Conservation (phyloP, 1,284 basidiomycete species). For the Sutorius eximius region DNA sequence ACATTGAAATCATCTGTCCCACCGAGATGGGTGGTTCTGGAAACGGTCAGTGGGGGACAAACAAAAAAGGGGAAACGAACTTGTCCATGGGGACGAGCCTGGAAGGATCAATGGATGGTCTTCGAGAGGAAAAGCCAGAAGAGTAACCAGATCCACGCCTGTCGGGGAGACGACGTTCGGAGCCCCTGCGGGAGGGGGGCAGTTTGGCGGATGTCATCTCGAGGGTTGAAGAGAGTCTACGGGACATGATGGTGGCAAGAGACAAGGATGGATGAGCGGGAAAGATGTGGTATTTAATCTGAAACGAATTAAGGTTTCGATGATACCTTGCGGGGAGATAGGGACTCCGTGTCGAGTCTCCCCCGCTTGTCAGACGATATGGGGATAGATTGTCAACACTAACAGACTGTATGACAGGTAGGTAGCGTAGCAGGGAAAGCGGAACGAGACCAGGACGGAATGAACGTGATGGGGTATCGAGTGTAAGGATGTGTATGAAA, state of each 20-base stretch:
- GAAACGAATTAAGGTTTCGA: slow-evolving; percentile 14
- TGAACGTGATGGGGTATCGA: slow-evolving; percentile 31
- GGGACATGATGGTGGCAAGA: slow-evolving; percentile 27
- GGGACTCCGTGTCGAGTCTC: not conserved
- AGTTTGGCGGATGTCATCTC: slow-evolving; percentile 36
- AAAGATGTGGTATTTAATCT: slow-evolving; percentile 20
- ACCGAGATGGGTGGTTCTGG: slow-evolving; percentile 54
- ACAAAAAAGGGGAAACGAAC: slow-evolving; percentile 38
- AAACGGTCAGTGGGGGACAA: slow-evolving; percentile 8
- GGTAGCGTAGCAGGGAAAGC: slow-evolving; percentile 11
- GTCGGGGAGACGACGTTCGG: slow-evolving; percentile 38
- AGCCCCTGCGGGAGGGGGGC: slow-evolving; percentile 35
- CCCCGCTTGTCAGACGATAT: slow-evolving; percentile 1
- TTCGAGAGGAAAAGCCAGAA: slow-evolving; percentile 51
- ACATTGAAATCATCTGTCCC: slow-evolving; percentile 81
- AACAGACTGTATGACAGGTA: slow-evolving; percentile 9
- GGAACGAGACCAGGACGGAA: slow-evolving; percentile 14
- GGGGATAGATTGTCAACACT: slow-evolving; percentile 5
- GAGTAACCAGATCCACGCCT: slow-evolving; percentile 46
- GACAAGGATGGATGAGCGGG: not conserved
- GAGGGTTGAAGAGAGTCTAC: slow-evolving; percentile 34
- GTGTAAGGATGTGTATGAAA: slow-evolving; percentile 14
- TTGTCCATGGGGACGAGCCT: slow-evolving; percentile 77
- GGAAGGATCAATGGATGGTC: slow-evolving; percentile 73
- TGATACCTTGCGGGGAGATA: slow-evolving; percentile 1